phyloP scores from a whole-genome alignment of 805 yeast species.

The Lipomyces chichibuensis region DNA sequence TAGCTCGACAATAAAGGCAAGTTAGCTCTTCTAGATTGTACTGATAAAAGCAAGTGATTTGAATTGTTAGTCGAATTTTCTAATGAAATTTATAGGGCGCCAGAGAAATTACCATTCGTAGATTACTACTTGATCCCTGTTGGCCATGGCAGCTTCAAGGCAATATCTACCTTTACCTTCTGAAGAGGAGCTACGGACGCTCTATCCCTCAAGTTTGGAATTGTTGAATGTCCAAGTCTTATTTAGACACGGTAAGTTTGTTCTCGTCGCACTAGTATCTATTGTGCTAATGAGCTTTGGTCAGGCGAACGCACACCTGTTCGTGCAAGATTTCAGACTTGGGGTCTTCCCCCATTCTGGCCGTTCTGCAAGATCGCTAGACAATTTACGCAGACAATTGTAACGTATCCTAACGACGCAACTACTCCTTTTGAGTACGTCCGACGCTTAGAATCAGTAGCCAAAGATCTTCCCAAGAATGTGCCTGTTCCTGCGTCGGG shows the following conservation, averaged over 20 bases:
- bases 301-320: conserved; percentile 36
- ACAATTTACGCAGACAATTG: conserved; percentile 28
- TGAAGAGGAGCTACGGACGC: conserved; percentile 20
- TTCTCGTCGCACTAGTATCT: background rate
- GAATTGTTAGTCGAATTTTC: background rate
- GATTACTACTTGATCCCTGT: background rate
- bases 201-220: conserved; percentile 31
- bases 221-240: conserved; percentile 33
- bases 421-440: conserved; percentile 30
- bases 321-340: conserved; percentile 34
- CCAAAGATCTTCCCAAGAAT: conserved; percentile 26
- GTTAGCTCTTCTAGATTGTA: background rate
- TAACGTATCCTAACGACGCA: conserved; percentile 27
- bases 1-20: background rate
- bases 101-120: background rate
- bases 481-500: conserved; percentile 32
- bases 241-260: conserved; percentile 28
- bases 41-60: background rate
- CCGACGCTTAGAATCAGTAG: conserved; percentile 32
- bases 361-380: conserved; percentile 32
- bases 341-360: conserved; percentile 36
- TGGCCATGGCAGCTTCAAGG: conserved; percentile 27
- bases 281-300: background rate
- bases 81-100: background rate
- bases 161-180: conserved; percentile 24